Percentiles rank a stretch among this genome's conserved stretches.
phyloP scores from a whole-genome alignment of 202 grass and related monocot genomes.

The Cymbopogon flexuosus region DNA sequence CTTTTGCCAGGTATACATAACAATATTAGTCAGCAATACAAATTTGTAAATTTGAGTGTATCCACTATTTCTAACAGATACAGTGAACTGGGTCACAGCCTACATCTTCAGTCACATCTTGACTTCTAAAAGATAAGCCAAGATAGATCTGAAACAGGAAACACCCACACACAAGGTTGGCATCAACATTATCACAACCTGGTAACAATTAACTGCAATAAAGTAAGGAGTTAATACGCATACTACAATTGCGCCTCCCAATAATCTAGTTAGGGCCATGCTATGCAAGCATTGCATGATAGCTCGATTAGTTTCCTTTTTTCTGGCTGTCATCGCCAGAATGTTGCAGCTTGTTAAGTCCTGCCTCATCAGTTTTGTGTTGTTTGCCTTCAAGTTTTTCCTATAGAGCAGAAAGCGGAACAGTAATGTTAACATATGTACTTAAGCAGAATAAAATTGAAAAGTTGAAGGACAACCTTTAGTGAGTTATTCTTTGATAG shows the following conservation, averaged over 20 bases:
- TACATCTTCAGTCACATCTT: slow-evolving; percentile 48
- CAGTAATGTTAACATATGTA: slow-evolving; percentile 8
- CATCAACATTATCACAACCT: slow-evolving; percentile 45
- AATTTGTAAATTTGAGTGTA: slow-evolving; percentile 44
- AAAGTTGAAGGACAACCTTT: slow-evolving; percentile 43
- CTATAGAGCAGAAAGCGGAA: slow-evolving; percentile 41
- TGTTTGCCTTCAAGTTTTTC: slow-evolving; percentile 64
- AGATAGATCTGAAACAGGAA: slow-evolving; percentile 65
- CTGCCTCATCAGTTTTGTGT: slow-evolving; percentile 54
- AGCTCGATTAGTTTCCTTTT: slow-evolving; percentile 58
- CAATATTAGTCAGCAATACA: slow-evolving; percentile 38
- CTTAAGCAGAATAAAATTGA: slow-evolving; percentile 14
- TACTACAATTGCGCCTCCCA: slow-evolving; percentile 50
- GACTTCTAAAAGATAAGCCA: slow-evolving; percentile 91
- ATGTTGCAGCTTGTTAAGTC: slow-evolving; percentile 51
- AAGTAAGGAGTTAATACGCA: slow-evolving; percentile 55
- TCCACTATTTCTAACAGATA: slow-evolving; percentile 56
- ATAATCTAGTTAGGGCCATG: slow-evolving; percentile 60
- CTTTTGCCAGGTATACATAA: slow-evolving; percentile 51
- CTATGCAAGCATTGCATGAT: slow-evolving; percentile 39
- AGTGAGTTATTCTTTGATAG: slow-evolving; percentile 69
- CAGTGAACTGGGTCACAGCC: slow-evolving; percentile 55
- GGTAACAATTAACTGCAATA: slow-evolving; percentile 56
- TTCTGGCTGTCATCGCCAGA: slow-evolving; percentile 50
- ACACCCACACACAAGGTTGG: slow-evolving; percentile 51